A percentile compares a stretch with the other conserved stretches of the same genome.
These are phyloP conservation scores for Backusella morwellensis DNA, from an alignment of 192 early-diverging fungal species.

Conservation along the genomic window DNA sequence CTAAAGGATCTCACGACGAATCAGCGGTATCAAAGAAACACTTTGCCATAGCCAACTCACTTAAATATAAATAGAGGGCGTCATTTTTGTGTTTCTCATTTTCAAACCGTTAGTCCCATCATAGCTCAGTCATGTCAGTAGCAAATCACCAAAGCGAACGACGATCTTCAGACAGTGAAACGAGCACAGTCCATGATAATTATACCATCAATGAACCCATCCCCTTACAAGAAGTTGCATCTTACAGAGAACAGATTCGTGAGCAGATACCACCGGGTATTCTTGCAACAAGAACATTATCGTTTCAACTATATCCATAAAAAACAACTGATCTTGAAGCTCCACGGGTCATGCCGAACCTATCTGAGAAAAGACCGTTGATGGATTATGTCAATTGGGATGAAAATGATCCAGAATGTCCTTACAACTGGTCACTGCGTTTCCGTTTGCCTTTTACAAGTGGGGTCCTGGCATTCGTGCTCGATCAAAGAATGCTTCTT, in stretches of 20 bases:
- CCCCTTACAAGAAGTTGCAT: not conserved
- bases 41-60: not conserved
- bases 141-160: not conserved
- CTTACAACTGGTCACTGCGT: slow-evolving; percentile 21
- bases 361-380: not conserved
- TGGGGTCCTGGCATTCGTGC: slow-evolving; percentile 21
- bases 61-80: not conserved
- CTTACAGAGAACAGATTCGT: slow-evolving; percentile 2
- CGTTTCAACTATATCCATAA: not conserved
- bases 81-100: not conserved
- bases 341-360: not conserved
- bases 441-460: slow-evolving; percentile 29
- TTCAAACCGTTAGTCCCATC: not conserved
- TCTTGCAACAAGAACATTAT: not conserved
- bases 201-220: slow-evolving; percentile 5
- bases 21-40: not conserved
- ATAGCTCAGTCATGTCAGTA: not conserved
- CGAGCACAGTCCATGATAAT: slow-evolving; percentile 3
- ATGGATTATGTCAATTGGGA: slow-evolving; percentile 28
- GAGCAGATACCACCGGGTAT: slow-evolving; percentile 9
- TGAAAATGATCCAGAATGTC: slow-evolving; percentile 29
- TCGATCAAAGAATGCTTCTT: slow-evolving; percentile 21
- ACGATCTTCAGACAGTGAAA: not conserved
- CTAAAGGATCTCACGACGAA: not conserved
- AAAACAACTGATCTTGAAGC: not conserved